These are phyloP conservation scores for Salvia sclarea DNA, from an alignment of 305 asterid species.

Conservation along the genomic window DNA sequence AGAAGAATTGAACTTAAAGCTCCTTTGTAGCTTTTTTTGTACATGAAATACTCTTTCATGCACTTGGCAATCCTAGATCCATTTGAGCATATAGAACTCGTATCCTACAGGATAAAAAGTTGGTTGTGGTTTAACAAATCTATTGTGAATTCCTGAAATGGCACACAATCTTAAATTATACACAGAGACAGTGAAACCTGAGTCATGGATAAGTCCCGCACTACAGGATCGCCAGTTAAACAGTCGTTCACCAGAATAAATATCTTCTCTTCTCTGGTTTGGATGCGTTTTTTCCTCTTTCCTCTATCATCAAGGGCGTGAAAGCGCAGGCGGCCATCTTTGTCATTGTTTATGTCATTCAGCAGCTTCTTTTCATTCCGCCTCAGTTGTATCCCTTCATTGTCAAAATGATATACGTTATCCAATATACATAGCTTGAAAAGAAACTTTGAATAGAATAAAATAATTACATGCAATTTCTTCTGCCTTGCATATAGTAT, in stretches of 20 bases:
- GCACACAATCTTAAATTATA: conserved; percentile 25
- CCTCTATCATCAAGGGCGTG: conserved; percentile 87
- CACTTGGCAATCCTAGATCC: conserved; percentile 95
- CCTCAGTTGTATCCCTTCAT: conserved; percentile 97
- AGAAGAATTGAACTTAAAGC: conserved; percentile 65
- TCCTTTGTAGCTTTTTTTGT: conserved; percentile 80
- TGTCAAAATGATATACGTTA: conserved; percentile 33
- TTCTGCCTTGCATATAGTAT: conserved; percentile 79
- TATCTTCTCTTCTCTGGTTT: conserved; percentile 93
- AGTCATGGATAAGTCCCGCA: conserved; percentile 85
- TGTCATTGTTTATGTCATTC: conserved; percentile 85
- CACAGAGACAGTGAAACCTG: conserved; percentile 62
- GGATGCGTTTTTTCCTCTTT: conserved; percentile 86
- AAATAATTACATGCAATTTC: conserved; percentile 73
- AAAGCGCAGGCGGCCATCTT: conserved; percentile 87
- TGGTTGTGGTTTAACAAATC: conserved; percentile 12
- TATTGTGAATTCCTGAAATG: conserved; percentile 22
- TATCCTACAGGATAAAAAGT: conserved; percentile 58
- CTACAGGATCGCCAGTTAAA: conserved; percentile 91
- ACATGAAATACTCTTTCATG: conserved; percentile 89
- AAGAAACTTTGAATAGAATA: conserved; percentile 21
- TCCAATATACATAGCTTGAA: conserved; percentile 28
- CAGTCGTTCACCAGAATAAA: conserved; percentile 93
- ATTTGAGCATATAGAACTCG: conserved; percentile 79
- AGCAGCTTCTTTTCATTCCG: conserved; percentile 90